Evolutionary conservation across 2,329 filamentous ascomycete genomes (phyloP).

Genomic region (Ophiostoma populinum): DNA sequence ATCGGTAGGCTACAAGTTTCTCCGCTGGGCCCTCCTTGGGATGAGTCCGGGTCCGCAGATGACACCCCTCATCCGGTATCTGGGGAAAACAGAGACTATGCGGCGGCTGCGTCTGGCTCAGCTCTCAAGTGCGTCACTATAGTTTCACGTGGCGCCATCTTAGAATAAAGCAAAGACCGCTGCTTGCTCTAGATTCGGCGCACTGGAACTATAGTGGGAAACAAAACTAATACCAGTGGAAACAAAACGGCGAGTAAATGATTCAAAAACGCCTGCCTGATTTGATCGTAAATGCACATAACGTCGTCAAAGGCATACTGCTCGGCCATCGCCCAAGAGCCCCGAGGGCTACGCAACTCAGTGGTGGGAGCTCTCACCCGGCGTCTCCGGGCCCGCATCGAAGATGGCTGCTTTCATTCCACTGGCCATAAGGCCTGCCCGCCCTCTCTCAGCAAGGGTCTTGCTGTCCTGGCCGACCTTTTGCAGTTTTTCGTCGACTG

Average conservation of each 20-base stretch:
- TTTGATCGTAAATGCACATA: too few relatives aligned
- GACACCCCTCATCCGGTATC: constrained; percentile 13
- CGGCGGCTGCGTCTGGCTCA: constrained; percentile 12
- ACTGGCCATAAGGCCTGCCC: constrained; percentile 42
- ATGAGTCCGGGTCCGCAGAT: constrained; percentile 14
- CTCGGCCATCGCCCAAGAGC: too few relatives aligned
- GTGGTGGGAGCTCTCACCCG: neutral
- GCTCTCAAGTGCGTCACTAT: neutral
- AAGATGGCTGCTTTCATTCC: constrained; percentile 49
- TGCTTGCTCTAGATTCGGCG: too few relatives aligned
- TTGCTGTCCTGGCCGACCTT: constrained; percentile 45
- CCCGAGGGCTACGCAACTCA: too few relatives aligned
- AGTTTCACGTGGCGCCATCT: neutral
- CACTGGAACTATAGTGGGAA: too few relatives aligned
- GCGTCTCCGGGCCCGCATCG: neutral
- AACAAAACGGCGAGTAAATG: too few relatives aligned
- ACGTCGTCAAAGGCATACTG: too few relatives aligned
- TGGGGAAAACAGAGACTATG: constrained; percentile 17
- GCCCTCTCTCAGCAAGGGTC: constrained; percentile 43
- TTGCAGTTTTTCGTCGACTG: constrained; percentile 32
- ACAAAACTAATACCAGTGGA: too few relatives aligned
- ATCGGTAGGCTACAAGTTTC: constrained; percentile 13
- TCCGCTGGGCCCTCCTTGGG: constrained; percentile 18
- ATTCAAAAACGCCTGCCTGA: too few relatives aligned
- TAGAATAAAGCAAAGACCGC: too few relatives aligned